These are phyloP conservation scores for Alternaria triticimaculans DNA, from an alignment of 2,329 filamentous ascomycete genomes.

Conservation along the genomic window DNA sequence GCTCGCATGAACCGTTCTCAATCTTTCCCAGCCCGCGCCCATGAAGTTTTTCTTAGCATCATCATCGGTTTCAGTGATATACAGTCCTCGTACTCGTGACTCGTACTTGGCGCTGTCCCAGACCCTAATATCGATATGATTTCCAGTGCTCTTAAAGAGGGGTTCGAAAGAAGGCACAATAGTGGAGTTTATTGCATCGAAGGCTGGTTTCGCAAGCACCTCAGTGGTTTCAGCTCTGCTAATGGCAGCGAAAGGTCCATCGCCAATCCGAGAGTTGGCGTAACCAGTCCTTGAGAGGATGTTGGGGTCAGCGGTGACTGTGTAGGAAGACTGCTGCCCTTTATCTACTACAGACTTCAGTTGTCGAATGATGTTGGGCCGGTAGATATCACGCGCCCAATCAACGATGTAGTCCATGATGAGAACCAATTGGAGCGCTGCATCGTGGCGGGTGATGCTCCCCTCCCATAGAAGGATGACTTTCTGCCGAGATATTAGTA, in stretches of 20 bases:
- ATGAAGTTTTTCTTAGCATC: neutral
- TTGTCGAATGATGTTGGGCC: conserved; percentile 24
- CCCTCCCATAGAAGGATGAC: conserved; percentile 23
- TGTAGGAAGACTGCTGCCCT: neutral
- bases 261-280: neutral
- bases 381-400: conserved; percentile 26
- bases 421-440: conserved; percentile 26
- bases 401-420: conserved; percentile 32
- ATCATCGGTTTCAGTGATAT: neutral
- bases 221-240: neutral
- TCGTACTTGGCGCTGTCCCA: neutral
- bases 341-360: conserved; percentile 11
- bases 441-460: conserved; percentile 18
- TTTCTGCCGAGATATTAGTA: neutral
- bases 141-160: neutral
- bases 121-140: neutral
- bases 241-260: neutral
- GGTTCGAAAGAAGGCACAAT: neutral
- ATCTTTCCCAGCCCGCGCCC: neutral
- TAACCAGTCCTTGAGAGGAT: neutral
- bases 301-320: neutral
- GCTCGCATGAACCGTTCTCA: neutral
- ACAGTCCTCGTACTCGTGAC: conserved; percentile 5
- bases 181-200: neutral
- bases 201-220: neutral